Evolutionary conservation across 2,329 filamentous ascomycete species (phyloP).

Genomic region (Stenocarpella maydis): DNA sequence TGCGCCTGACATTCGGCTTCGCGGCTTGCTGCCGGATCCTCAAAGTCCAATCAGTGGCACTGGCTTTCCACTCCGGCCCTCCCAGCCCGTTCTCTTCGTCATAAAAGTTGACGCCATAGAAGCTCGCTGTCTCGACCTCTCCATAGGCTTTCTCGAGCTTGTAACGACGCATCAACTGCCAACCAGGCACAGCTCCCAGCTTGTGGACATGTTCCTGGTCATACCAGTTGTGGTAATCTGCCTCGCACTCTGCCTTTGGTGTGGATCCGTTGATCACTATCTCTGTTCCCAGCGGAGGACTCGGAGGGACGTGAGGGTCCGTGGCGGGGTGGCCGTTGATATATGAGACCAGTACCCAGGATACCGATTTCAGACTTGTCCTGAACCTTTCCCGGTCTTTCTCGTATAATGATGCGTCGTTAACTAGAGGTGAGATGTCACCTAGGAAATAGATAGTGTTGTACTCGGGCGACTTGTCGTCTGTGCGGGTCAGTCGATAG

Average conservation of each 20-base stretch:
- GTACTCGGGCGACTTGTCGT: neutral
- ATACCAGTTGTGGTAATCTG: neutral
- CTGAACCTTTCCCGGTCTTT: neutral
- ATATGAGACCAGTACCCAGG: neutral
- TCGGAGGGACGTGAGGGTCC: neutral
- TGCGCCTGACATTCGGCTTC: neutral
- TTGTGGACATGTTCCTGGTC: neutral
- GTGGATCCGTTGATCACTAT: neutral
- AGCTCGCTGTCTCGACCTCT: neutral
- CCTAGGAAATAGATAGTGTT: neutral
- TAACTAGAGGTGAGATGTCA: neutral
- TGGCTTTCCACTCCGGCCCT: slow-evolving; percentile 1
- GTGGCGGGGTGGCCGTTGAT: neutral
- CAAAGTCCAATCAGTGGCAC: neutral
- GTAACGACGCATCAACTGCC: slow-evolving; percentile 3
- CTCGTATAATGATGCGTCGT: neutral
- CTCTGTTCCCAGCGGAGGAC: neutral
- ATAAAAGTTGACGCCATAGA: slow-evolving; percentile 8
- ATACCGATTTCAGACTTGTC: neutral
- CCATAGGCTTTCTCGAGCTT: neutral
- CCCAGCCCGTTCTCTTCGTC: slow-evolving; percentile 5
- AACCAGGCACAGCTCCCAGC: neutral
- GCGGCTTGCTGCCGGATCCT: slow-evolving; percentile 1
- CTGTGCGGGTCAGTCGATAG: neutral
- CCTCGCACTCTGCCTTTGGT: neutral